Evolutionary conservation across 2,329 filamentous ascomycete genomes (phyloP).

Genomic region (Gyromitra esculenta): DNA sequence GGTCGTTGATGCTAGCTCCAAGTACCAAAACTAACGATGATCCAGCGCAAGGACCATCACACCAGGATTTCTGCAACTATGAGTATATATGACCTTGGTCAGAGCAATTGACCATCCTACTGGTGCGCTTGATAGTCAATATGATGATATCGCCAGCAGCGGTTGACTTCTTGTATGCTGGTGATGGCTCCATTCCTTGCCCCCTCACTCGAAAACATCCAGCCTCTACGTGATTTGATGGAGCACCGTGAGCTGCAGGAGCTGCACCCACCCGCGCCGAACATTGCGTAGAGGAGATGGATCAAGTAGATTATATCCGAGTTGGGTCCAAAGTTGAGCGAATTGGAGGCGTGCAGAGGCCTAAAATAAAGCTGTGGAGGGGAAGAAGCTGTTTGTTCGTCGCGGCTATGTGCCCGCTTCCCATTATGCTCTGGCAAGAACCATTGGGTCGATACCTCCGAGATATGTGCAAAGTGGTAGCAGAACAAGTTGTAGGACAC

Average conservation of each 20-base stretch:
- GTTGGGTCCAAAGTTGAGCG: conserved; percentile 35
- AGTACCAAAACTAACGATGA: conserved; percentile 31
- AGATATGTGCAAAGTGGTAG: conserved; percentile 33
- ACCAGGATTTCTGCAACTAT: conserved; percentile 37
- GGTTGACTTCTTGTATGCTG: conserved; percentile 22
- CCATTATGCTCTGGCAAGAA: conserved; percentile 14
- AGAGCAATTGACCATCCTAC: conserved; percentile 24
- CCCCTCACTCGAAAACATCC: conserved; percentile 38
- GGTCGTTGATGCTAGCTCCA: conserved; percentile 21
- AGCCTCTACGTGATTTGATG: conserved; percentile 45
- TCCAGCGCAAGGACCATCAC: conserved; percentile 43
- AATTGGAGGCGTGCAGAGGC: conserved; percentile 37
- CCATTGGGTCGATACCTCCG: conserved; percentile 38
- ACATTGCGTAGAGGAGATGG: conserved; percentile 44
- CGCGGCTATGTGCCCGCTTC: conserved; percentile 36
- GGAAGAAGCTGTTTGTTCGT: conserved; percentile 34
- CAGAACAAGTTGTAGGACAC: conserved; percentile 12
- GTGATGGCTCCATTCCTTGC: conserved; percentile 38
- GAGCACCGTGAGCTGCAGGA: conserved; percentile 35
- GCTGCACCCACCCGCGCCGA: conserved; percentile 42
- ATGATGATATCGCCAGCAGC: conserved; percentile 32
- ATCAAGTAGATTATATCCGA: conserved; percentile 51
- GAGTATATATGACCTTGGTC: conserved; percentile 21
- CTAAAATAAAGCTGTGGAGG: conserved; percentile 35
- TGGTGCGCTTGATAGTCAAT: conserved; percentile 20